Conservation (phyloP, 1,284 basidiomycete species). For the Trametes versicolor region DNA sequence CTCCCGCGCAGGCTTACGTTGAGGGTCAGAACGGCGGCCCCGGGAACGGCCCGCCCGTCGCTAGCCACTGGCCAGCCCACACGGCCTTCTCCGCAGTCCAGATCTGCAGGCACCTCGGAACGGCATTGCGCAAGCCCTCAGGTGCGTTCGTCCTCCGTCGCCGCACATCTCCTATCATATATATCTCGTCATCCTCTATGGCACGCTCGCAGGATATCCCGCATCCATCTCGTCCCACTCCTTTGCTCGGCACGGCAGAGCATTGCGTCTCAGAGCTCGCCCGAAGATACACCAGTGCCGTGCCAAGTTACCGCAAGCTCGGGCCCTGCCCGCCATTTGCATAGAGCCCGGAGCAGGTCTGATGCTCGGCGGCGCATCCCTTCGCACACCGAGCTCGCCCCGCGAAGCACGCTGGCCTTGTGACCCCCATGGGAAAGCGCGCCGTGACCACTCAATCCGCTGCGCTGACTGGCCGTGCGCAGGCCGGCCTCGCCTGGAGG, state of each 20-base stretch:
- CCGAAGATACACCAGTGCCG: neutral
- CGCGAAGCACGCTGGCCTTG: constrained; percentile 13
- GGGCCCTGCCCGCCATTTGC: neutral
- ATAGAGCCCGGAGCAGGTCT: constrained; percentile 7
- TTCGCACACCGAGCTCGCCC: constrained; percentile 6
- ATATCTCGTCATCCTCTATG: neutral
- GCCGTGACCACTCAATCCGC: neutral
- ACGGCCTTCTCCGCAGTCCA: constrained; percentile 10
- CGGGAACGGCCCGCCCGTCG: constrained; percentile 21
- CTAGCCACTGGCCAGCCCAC: constrained; percentile 7
- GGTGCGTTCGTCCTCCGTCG: neutral
- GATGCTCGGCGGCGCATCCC: constrained; percentile 5
- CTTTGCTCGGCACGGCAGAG: neutral
- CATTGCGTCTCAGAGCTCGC: neutral
- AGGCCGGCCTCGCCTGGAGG: neutral
- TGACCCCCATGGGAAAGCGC: constrained; percentile 18
- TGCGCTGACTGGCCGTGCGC: constrained; percentile 1
- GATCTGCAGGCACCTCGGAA: constrained; percentile 13
- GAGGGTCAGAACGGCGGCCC: constrained; percentile 29
- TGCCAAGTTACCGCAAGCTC: constrained; percentile 12
- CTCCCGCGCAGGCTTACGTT: constrained; percentile 26
- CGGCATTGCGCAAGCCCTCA: constrained; percentile 6
- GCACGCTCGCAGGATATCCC: neutral
- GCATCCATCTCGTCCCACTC: neutral
- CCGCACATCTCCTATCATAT: neutral